Base-by-base conservation (phyloP, 345 rosid genomes). In the Melastoma malabathricum region DNA sequence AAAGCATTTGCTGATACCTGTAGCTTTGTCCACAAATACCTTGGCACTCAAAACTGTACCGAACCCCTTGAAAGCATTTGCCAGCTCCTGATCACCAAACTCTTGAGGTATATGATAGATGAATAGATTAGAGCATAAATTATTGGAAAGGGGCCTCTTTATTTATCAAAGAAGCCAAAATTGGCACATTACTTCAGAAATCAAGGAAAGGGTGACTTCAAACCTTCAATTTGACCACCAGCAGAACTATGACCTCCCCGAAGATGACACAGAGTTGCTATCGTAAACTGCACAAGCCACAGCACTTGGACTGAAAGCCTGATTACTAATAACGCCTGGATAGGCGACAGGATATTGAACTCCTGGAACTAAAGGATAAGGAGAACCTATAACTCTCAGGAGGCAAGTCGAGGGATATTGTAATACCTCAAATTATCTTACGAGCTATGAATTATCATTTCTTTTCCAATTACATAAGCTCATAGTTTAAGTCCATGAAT, bases 91-190 rank as follows among this genome's bases (percentile, higher is more conserved):
- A 73, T 93, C 99, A 45, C 94, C 89, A 43, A 62, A 88, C 54
- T 88, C 97, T 72, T 83, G 95, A 51, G 99, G 99, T 73, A 93
- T 85, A 81, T 93, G 94, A 70, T 93, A 93, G 56, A 93, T 83
- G 57, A 93, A 93, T 43, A 93, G 66, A 73, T 93, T 93, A 15
- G 99, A 29, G 38, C 38, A 27, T 27, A 29, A 29, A 29, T 29
- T 29, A 29, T 29, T 27, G 31, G 31, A 29, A 4, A 29, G 9
- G 6, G 38, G 38, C 38, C 9, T 4, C 9, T 29, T 4, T 29
- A 29, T 29, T 6, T 5, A 29, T 29, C 38, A 29, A 23, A 25
- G 63, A 48, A 15, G 19, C 25, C 41, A 16, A 12, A 31, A 16
- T 48, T 49, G 58, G 47, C 48, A 29, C 38, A 29, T 29, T 29